Evolutionary conservation across 2,329 filamentous ascomycete species (phyloP).

Genomic region (Purpureocillium takamizusanense): DNA sequence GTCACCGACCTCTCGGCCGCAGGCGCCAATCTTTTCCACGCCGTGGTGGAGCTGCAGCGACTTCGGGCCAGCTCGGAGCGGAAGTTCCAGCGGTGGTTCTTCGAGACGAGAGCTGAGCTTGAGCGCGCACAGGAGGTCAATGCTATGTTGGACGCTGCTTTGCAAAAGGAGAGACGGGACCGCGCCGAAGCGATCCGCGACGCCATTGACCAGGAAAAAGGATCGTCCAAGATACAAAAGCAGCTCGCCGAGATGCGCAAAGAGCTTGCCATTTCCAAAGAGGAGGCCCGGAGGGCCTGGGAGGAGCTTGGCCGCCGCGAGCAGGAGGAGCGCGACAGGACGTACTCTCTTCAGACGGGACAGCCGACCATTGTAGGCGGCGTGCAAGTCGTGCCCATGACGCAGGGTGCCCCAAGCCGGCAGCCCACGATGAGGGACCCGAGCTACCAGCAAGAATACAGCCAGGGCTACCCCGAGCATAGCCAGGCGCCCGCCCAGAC

Average conservation of each 20-base stretch:
- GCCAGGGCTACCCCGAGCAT: constrained; percentile 24
- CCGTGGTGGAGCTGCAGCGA: constrained; percentile 90
- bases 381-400: constrained; percentile 92
- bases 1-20: constrained; percentile 96
- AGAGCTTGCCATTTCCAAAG: constrained; percentile 89
- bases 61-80: constrained; percentile 90
- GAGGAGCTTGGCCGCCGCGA: constrained; percentile 91
- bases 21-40: constrained; percentile 93
- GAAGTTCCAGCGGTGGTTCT: constrained; percentile 98
- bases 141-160: constrained; percentile 64
- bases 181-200: constrained; percentile 59
- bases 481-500: constrained; percentile 33
- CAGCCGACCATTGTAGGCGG: constrained; percentile 84
- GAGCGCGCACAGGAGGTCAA: constrained; percentile 78
- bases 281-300: constrained; percentile 92
- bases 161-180: constrained; percentile 66
- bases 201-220: constrained; percentile 57
- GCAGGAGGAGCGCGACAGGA: constrained; percentile 85
- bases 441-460: constrained; percentile 20
- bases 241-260: constrained; percentile 84
- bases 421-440: constrained; percentile 34
- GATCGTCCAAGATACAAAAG: constrained; percentile 68
- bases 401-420: constrained; percentile 55
- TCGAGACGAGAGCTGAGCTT: constrained; percentile 82
- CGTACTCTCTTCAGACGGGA: constrained; percentile 75